Evolutionary conservation across 441 rosid genomes (phyloP), one percentile per base, ranked within the genome.

Genomic region (Adansonia grandidieri): DNA sequence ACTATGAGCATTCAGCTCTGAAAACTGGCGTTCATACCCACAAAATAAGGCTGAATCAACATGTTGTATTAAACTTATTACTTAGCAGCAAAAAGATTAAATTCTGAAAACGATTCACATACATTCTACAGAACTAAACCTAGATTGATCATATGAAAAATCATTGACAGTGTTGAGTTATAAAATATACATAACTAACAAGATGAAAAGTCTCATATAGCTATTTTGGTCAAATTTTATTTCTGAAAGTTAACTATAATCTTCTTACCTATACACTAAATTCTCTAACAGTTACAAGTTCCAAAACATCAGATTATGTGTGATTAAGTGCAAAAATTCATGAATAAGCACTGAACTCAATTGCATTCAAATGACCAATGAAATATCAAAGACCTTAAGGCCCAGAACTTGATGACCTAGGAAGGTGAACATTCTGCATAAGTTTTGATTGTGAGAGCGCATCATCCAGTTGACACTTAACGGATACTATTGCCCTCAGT

Each of bases 1-100:
- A n/a, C 69, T 92, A 85, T 89, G 84, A 76, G 79, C 85, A 86
- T 93, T 90, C 65, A 95, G 86, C 85, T 95, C 96, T 48, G 91
- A 88, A 79, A 90, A 85, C 67, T 95, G 85, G 45, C 85, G 83
- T 74, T 95, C 97, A 80, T 93, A 93, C 86, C 99, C 91, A 85
- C 84, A 84, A 81, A 50, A 44, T 78, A 68, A 74, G 77, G 80
- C 7, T 54, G 70, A 9, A 78, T 77, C 44, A 56, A 32, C 24
- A 53, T 53, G 28, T 2, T 19, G 11, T 32, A 50, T 37, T 48
- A 11, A 5, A 19, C 15, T 22, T 20, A 7, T 8, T 45, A 37
- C 57, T n/a, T 15, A 1, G 24, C 50, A n/a, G 42, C 69, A 62
- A 45, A 2, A 24, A 24, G 28, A 24, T 24, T 24, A 24, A 45